Evolutionary conservation across 2,329 filamentous ascomycete genomes (phyloP).

Genomic region (Xylaria arbuscula): DNA sequence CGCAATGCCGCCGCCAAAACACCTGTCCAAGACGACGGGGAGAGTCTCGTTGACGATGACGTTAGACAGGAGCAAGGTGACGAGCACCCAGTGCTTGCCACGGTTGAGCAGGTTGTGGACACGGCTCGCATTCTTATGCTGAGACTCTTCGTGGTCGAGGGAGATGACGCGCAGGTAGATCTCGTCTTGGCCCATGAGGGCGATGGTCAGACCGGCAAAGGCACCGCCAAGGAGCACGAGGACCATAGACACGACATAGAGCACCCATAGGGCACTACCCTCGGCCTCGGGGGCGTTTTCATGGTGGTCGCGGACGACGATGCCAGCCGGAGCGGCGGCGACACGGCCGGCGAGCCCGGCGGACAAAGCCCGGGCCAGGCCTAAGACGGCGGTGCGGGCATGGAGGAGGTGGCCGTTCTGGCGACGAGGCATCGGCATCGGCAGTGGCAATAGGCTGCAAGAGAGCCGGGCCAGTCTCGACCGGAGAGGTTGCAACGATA

Average conservation of each 20-base stretch:
- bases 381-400: constrained; percentile 61
- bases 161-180: constrained; percentile 97
- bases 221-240: constrained; percentile 90
- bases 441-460: constrained; percentile 4
- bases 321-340: constrained; percentile 56
- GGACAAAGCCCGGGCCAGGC: constrained; percentile 56
- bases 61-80: constrained; percentile 92
- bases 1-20: constrained; percentile 92
- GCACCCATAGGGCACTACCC: constrained; percentile 80
- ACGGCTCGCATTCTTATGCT: constrained; percentile 84
- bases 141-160: constrained; percentile 83
- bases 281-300: constrained; percentile 63
- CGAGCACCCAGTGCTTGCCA: constrained; percentile 98
- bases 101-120: constrained; percentile 83
- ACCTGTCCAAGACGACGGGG: constrained; percentile 93
- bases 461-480: constrained; percentile 6
- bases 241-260: constrained; percentile 79
- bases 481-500: neutral
- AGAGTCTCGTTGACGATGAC: constrained; percentile 98
- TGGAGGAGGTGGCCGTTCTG: constrained; percentile 50
- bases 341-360: constrained; percentile 54
- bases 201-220: constrained; percentile 94
- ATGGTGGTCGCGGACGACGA: constrained; percentile 53
- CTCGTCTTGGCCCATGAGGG: constrained; percentile 82
- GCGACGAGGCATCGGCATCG: constrained; percentile 42